phyloP scores from a whole-genome alignment of 2,329 filamentous ascomycete genomes.

The Penicillium occitanis region DNA sequence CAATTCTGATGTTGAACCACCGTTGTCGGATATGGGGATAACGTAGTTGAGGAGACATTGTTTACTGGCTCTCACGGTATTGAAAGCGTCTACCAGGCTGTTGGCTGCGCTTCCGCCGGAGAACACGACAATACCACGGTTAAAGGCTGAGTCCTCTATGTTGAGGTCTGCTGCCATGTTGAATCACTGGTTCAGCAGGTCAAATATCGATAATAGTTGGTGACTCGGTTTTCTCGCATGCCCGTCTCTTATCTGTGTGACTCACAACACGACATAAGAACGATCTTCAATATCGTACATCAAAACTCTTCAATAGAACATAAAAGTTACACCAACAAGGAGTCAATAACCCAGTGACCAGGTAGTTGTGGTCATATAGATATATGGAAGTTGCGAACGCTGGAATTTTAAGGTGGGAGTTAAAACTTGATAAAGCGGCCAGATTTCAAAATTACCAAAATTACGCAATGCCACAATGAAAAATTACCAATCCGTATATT shows the following conservation, averaged over 20 bases:
- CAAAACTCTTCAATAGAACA: background rate
- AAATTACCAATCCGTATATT: background rate
- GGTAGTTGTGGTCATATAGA: background rate
- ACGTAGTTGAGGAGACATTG: constrained; percentile 74
- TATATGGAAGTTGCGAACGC: background rate
- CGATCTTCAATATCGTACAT: background rate
- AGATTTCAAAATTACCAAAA: constrained; percentile 4
- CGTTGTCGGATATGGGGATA: constrained; percentile 95
- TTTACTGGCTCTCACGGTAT: constrained; percentile 62
- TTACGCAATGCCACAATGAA: constrained; percentile 4
- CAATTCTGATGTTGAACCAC: constrained; percentile 87
- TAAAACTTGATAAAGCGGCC: background rate
- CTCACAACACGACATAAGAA: background rate
- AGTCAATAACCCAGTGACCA: background rate
- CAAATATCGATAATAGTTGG: background rate
- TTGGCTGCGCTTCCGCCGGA: constrained; percentile 94
- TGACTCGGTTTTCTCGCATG: background rate
- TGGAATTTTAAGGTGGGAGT: background rate
- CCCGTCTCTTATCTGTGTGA: background rate
- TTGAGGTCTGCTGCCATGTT: background rate
- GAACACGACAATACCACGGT: constrained; percentile 73
- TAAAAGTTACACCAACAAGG: too few species aligned
- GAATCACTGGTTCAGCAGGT: background rate
- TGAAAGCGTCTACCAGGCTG: constrained; percentile 88
- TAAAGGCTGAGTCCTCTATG: background rate